Base-by-base conservation (phyloP, 345 rosid genomes). In the Heritiera fomes region DNA sequence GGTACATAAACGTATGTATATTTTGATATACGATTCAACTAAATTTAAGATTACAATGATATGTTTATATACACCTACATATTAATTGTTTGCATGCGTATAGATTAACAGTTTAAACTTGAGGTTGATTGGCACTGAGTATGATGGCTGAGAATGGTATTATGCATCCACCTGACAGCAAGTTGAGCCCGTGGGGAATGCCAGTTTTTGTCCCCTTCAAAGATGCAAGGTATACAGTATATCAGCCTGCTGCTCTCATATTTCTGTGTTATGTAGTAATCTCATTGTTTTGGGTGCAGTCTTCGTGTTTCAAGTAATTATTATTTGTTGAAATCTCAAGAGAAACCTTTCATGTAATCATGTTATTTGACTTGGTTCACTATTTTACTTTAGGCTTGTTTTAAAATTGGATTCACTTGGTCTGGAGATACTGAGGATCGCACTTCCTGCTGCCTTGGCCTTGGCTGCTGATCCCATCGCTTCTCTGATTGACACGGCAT, bases 401-500 rank as follows among this genome's bases (percentile, higher is more conserved):
- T 90, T 96, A 78, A 96, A 90, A 82, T 79, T 80, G 89, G 99
- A 96, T 80, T 80, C 87, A 14, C 88, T 91, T 55, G 99, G 99
- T 17, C 28, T 68, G 77, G 99, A 93, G 89, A 88, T 95, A 56
- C 78, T 91, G 23, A 52, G 86, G 82, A 95, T 95, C 30, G 97
- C 98, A 76, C 81, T 95, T 17, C 99, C 99, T 0, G 97, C 99
- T 4, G 98, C 99, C 5, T 82, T 95, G 81, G 98, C 99, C 62
- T 88, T 95, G 71, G 97, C 99, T 73, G 91, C 98, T 55, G 98
- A 95, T 79, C 99, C 99, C 7, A n/a, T 95, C 5, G 99, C 98
- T 56, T 95, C 99, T 75, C 87, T 95, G 8, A 89, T 93, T 47
- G 99, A 95, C 82, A 95, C 99, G 2, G 98, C 94, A 23, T 96